Evolutionary conservation across 2,329 filamentous ascomycete genomes (phyloP).

Genomic region (Fusarium euwallaceae): DNA sequence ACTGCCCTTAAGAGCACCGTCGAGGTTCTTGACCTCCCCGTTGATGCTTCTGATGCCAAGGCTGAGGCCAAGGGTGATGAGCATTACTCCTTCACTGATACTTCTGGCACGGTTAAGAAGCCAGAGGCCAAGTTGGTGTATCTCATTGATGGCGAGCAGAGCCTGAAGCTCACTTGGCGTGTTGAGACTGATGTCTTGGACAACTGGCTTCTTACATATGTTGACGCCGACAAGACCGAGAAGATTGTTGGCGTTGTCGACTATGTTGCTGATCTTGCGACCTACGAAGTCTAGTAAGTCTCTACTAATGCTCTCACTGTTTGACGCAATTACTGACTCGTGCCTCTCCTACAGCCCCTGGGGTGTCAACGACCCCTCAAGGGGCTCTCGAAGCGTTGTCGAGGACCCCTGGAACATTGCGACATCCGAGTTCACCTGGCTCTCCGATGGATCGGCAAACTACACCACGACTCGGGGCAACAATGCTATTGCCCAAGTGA

Average conservation of each 20-base stretch:
- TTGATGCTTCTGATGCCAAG: conserved; percentile 45
- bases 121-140: conserved; percentile 70
- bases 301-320: no score
- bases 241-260: conserved; percentile 67
- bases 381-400: conserved; percentile 59
- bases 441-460: conserved; percentile 59
- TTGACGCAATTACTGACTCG: not conserved
- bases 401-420: conserved; percentile 62
- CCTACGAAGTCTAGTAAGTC: conserved; percentile 64
- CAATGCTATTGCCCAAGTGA: conserved; percentile 67
- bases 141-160: conserved; percentile 61
- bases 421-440: conserved; percentile 67
- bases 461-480: conserved; percentile 70
- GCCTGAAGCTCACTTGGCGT: conserved; percentile 66
- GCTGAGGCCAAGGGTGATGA: conserved; percentile 47
- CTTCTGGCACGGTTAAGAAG: conserved; percentile 62
- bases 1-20: conserved; percentile 59
- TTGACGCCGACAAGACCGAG: conserved; percentile 62
- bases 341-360: conserved; percentile 53
- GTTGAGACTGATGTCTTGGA: conserved; percentile 69
- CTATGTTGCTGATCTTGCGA: conserved; percentile 66
- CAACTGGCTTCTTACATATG: conserved; percentile 72
- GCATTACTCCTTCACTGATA: conserved; percentile 59
- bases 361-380: conserved; percentile 66
- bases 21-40: conserved; percentile 50